Evolutionary conservation across 768 basidiomycete species (phyloP).

Genomic region (Podaxis mareebaensis): DNA sequence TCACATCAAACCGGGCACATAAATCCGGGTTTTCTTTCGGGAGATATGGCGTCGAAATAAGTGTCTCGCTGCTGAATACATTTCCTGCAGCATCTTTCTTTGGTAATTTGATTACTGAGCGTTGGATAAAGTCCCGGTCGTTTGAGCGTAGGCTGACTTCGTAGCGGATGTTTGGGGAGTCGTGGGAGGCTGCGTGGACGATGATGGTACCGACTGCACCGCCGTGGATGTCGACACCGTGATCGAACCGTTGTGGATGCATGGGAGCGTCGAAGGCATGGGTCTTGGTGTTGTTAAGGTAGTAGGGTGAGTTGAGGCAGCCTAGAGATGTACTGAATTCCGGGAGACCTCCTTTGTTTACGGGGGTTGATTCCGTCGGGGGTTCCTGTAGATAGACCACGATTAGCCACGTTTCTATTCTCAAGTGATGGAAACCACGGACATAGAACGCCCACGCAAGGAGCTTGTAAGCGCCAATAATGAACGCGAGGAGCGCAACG

Average conservation of each 20-base stretch:
- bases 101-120: constrained; percentile 37
- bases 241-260: constrained; percentile 35
- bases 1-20: constrained; percentile 60
- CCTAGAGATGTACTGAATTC: constrained; percentile 53
- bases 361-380: constrained; percentile 40
- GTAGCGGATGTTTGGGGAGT: constrained; percentile 45
- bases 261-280: constrained; percentile 38
- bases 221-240: constrained; percentile 49
- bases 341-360: constrained; percentile 47
- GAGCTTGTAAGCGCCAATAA: constrained; percentile 45
- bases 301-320: constrained; percentile 43
- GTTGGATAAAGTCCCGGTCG: constrained; percentile 39
- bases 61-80: constrained; percentile 35
- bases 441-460: constrained; percentile 51
- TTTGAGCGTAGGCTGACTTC: constrained; percentile 48
- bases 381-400: constrained; percentile 33
- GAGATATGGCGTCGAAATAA: constrained; percentile 37
- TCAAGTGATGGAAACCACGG: constrained; percentile 16
- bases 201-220: constrained; percentile 51
- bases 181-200: constrained; percentile 43
- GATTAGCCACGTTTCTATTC: background rate
- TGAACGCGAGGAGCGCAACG: constrained; percentile 38
- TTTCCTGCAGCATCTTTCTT: constrained; percentile 30
- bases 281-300: constrained; percentile 42
- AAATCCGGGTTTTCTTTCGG: constrained; percentile 21